Evolutionary conservation across 345 rosid genomes (phyloP).

Genomic region (Firmiana major): DNA sequence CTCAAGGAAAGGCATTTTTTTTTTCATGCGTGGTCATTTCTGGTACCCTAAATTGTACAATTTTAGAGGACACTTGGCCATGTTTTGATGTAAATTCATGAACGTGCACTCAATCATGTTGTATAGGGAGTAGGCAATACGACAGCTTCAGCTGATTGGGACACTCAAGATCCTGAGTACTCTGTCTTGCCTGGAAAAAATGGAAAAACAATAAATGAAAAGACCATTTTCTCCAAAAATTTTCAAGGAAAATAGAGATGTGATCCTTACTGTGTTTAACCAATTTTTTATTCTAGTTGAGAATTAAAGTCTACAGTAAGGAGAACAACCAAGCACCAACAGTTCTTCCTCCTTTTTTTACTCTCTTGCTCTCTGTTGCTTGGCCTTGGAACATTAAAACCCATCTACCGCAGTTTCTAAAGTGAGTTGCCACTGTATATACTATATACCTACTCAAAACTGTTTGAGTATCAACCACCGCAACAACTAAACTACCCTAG

Average conservation of each 20-base stretch:
- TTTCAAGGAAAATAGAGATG: not conserved
- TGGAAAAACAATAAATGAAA: not conserved
- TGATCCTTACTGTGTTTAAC: not conserved
- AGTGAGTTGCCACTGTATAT: too few species aligned
- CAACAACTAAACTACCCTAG: not conserved
- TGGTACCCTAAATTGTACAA: not conserved
- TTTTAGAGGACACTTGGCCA: not conserved
- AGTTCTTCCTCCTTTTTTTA: too few species aligned
- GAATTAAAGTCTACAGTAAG: too few species aligned
- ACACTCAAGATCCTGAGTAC: not conserved
- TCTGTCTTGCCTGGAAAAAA: not conserved
- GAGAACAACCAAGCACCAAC: too few species aligned
- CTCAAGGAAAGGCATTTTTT: not conserved
- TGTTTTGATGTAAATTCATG: conserved; percentile 3
- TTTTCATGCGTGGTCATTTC: not conserved
- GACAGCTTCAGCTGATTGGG: not conserved
- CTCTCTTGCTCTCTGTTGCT: too few species aligned
- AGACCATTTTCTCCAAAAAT: not conserved
- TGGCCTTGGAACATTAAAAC: too few species aligned
- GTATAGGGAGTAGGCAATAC: not conserved
- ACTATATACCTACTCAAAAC: too few species aligned
- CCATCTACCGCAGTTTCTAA: too few species aligned
- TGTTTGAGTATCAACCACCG: not conserved
- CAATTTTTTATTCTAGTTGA: not conserved
- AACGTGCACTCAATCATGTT: conserved; percentile 1